Evolutionary conservation across 805 yeast genomes (phyloP).

Genomic region (Myxozyma sirexii): DNA sequence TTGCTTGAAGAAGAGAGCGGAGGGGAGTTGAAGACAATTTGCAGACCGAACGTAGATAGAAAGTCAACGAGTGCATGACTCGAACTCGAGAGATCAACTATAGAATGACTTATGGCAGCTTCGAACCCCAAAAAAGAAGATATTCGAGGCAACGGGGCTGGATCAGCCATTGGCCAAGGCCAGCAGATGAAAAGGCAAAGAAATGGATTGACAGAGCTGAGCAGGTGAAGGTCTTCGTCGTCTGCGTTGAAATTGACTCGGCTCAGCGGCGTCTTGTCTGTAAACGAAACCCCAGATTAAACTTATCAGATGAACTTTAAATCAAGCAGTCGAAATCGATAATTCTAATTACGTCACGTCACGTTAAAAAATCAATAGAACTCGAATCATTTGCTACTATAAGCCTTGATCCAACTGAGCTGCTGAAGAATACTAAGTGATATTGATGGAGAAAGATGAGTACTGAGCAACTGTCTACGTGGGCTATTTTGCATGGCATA

Average conservation of each 20-base stretch:
- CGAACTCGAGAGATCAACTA: not conserved
- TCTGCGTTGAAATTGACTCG: too few species aligned
- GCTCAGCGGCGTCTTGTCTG: too few species aligned
- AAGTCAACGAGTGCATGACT: not conserved
- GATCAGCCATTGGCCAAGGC: not conserved
- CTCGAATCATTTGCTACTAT: too few species aligned
- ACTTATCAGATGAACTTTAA: too few species aligned
- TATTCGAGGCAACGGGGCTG: not conserved
- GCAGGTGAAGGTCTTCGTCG: too few species aligned
- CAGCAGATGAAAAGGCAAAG: not conserved
- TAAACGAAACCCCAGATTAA: too few species aligned
- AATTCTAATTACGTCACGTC: not conserved
- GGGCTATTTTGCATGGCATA: slow-evolving; percentile 17
- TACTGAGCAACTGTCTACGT: not conserved
- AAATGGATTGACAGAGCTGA: not conserved
- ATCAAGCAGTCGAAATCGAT: too few species aligned
- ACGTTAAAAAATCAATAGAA: not conserved
- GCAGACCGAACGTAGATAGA: not conserved
- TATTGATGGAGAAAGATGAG: not conserved
- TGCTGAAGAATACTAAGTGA: too few species aligned
- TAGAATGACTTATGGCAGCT: not conserved
- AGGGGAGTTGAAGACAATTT: not conserved
- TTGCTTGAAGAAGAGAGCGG: too few species aligned
- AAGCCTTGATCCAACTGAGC: too few species aligned
- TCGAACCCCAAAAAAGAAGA: not conserved